phyloP scores from a whole-genome alignment of 2,329 filamentous ascomycete genomes.

The Amylocarpus encephaloides region DNA sequence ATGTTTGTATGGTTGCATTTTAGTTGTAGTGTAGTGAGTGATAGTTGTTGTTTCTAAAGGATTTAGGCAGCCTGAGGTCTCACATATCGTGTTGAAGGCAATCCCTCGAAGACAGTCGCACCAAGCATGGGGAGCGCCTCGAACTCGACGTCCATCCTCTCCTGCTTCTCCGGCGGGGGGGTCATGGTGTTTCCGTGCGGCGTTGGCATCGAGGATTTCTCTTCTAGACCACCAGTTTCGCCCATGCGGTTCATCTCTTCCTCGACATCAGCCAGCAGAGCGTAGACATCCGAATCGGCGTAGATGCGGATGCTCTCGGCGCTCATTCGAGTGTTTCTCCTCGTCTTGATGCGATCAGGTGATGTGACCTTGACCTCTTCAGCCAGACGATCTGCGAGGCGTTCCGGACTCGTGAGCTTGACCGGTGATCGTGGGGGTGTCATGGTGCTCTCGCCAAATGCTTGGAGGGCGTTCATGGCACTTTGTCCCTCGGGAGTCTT shows the following conservation, averaged over 20 bases:
- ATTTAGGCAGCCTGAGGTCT: neutral
- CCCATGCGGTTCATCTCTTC: conserved; percentile 46
- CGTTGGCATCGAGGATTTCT: neutral
- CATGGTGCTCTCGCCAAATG: neutral
- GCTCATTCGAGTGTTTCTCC: conserved; percentile 32
- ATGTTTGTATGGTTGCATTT: too few species aligned
- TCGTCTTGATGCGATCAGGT: conserved; percentile 13
- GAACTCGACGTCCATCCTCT: conserved; percentile 8
- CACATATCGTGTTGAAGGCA: conserved; percentile 5
- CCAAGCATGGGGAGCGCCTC: neutral
- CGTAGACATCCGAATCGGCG: conserved; percentile 60
- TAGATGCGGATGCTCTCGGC: conserved; percentile 64
- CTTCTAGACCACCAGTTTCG: conserved; percentile 8
- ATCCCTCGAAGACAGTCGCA: neutral
- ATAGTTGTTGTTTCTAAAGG: neutral
- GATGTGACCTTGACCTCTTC: conserved; percentile 20
- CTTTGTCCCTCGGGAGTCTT: conserved; percentile 18
- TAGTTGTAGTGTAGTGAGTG: too few species aligned
- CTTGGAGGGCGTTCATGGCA: conserved; percentile 17
- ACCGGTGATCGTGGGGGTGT: conserved; percentile 53
- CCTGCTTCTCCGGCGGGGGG: neutral
- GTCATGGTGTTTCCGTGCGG: neutral
- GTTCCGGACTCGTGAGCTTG: conserved; percentile 28
- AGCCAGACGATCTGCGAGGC: conserved; percentile 8
- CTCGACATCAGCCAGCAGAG: conserved; percentile 61